Percentiles rank a stretch among this genome's conserved stretches.
These are phyloP conservation scores for Erucastrum elatum DNA, from an alignment of 345 rosid genomes.

Conservation along the genomic window DNA sequence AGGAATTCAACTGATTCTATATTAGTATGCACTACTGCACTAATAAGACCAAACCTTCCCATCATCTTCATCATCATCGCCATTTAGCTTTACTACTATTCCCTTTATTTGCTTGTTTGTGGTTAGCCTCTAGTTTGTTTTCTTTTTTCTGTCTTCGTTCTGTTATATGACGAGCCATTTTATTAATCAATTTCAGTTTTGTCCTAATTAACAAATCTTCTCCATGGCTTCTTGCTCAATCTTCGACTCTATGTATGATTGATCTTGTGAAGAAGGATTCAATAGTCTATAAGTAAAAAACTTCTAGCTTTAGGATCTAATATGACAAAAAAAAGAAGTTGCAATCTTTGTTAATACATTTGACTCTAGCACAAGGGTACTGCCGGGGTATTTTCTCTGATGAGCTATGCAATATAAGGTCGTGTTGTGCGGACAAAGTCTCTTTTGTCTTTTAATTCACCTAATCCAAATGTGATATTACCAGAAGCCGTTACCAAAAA, in stretches of 20 bases:
- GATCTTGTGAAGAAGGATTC: neutral
- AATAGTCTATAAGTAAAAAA: too few species aligned
- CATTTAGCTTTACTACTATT: neutral
- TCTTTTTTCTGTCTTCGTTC: neutral
- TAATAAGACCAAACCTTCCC: neutral
- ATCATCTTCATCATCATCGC: neutral
- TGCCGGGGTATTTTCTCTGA: neutral
- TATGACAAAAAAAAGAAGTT: neutral
- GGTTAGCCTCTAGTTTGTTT: neutral
- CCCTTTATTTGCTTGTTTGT: neutral
- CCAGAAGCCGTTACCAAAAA: neutral
- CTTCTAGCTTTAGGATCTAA: too few species aligned
- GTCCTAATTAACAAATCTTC: neutral
- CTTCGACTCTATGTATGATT: neutral
- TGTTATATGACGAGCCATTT: constrained; percentile 5
- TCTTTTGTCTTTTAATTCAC: neutral
- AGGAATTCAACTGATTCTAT: constrained; percentile 72
- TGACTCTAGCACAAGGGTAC: neutral
- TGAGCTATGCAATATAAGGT: neutral
- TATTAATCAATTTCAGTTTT: constrained; percentile 12
- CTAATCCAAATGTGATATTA: neutral
- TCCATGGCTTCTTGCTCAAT: neutral
- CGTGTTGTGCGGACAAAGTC: neutral
- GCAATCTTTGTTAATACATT: neutral
- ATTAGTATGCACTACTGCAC: neutral